A percentile compares a stretch with the other conserved stretches of the same genome.
Evolutionary conservation across 805 yeast species (phyloP).

Genomic region (Candida multigemmis): DNA sequence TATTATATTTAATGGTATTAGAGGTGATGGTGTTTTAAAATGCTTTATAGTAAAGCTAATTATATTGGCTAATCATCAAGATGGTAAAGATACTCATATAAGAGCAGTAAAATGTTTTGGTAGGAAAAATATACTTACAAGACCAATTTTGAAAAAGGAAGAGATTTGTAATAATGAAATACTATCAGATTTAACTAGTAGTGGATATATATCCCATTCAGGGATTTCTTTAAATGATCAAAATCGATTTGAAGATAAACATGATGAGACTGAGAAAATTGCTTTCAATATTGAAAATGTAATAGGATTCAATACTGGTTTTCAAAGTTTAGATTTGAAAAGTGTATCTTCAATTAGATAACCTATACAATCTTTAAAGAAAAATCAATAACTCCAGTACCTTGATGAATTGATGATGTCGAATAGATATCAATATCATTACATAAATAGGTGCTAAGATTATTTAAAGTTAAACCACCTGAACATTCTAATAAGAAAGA

Average conservation of each 20-base stretch:
- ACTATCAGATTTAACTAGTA: conserved; percentile 14
- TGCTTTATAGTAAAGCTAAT: conserved; percentile 56
- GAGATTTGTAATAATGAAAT: conserved; percentile 11
- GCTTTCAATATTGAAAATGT: conserved; percentile 26
- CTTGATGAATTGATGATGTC: conserved; percentile 89
- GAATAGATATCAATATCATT: conserved; percentile 83
- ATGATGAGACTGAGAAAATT: conserved; percentile 4
- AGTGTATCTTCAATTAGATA: conserved; percentile 29
- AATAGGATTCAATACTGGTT: conserved; percentile 34
- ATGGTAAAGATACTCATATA: conserved; percentile 92
- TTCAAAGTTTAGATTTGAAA: conserved; percentile 26
- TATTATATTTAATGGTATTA: conserved; percentile 45
- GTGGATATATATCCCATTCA: conserved; percentile 15
- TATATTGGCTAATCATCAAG: conserved; percentile 77
- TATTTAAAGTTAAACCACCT: conserved; percentile 76
- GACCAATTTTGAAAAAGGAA: conserved; percentile 4
- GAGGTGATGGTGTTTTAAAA: conserved; percentile 50
- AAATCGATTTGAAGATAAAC: conserved; percentile 3
- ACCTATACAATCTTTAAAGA: conserved; percentile 53
- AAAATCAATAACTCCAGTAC: conserved; percentile 75
- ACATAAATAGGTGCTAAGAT: conserved; percentile 57
- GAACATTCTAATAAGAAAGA: conserved; percentile 76
- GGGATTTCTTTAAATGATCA: conserved; percentile 20
- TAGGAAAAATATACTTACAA: conserved; percentile 14
- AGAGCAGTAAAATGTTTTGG: conserved; percentile 59